Base-by-base conservation (phyloP, 2,329 filamentous ascomycete genomes). In the Xylaria digitata region DNA sequence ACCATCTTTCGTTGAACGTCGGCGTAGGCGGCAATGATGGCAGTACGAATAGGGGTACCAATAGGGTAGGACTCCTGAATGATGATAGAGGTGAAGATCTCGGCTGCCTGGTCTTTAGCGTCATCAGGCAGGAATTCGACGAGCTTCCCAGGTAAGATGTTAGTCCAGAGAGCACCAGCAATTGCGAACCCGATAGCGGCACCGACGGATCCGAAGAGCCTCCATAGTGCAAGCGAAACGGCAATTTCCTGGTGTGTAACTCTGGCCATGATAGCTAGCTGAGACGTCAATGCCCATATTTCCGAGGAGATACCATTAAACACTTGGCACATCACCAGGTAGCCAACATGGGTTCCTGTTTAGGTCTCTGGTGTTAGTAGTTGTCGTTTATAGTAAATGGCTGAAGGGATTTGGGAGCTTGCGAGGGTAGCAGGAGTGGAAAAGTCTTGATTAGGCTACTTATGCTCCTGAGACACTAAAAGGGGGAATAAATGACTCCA, bases 1-100 rank as follows among this genome's bases (percentile, higher is more conserved):
- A 64, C 61, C 55, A 64, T 48, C 61, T 64, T 64, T 15, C 55
- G 55, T 45, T 64, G 55, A 7, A 64, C 55, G 5, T 59, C 55
- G 6, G 17, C 61, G 46, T 58, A 58, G 23, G 61, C 53, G 5
- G 53, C 61, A 26, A 52, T 53, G 26, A 53, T 58, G 26, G 61
- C 53, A 9, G 45, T 40, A 1, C 53, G 46, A 37, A 58, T 30
- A n/a, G 53, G 61, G 11, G 34, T 26, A 4, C 53, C 54, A 11
- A 58, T 52, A 6, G 61, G 61, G 26, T 52, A 53, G 2, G 54
- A 58, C 19, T 32, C 9, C 46, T 63, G 61, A 19, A 63, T 48
- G 5, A 23, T 13, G 26, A 58, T 63, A 21, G 11, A 15, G 21
- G 54, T 7, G 30, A 53, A 63, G 4, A 58, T 63, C 30, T 45